Evolutionary conservation across 176 grass and related monocot genomes (phyloP).

Genomic region (Otatea glauca): DNA sequence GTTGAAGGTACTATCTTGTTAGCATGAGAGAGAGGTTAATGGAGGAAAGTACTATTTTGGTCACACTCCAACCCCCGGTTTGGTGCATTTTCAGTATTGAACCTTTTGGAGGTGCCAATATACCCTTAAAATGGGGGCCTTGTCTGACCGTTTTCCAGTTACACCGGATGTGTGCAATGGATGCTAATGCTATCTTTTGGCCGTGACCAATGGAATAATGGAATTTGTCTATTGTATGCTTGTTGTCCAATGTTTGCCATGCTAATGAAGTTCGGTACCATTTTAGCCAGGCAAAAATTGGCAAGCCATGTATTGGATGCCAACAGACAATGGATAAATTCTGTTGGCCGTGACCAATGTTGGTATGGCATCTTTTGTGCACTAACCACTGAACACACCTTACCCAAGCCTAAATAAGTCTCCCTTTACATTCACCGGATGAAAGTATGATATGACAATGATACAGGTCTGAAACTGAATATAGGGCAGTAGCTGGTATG

Average conservation of each 20-base stretch:
- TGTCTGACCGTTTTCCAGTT: not conserved
- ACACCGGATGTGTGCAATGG: not conserved
- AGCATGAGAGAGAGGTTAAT: not conserved
- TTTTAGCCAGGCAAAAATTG: not conserved
- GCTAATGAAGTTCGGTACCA: not conserved
- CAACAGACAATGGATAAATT: not conserved
- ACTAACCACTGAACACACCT: not conserved
- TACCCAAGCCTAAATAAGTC: constrained; percentile 10
- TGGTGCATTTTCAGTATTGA: not conserved
- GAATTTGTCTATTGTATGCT: not conserved
- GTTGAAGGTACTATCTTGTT: not conserved
- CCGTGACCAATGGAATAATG: not conserved
- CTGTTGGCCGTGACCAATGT: not conserved
- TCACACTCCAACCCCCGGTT: not conserved
- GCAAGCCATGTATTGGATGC: not conserved
- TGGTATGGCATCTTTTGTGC: not conserved
- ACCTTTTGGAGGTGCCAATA: not conserved
- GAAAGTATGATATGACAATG: not conserved
- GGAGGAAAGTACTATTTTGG: not conserved
- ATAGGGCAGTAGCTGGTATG: not conserved
- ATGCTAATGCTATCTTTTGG: not conserved
- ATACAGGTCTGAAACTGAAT: not conserved
- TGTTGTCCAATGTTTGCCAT: not conserved
- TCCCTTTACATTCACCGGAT: not conserved
- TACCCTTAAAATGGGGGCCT: not conserved